Evolutionary conservation across 345 rosid species (phyloP).

Genomic region (Barbarea vulgaris): DNA sequence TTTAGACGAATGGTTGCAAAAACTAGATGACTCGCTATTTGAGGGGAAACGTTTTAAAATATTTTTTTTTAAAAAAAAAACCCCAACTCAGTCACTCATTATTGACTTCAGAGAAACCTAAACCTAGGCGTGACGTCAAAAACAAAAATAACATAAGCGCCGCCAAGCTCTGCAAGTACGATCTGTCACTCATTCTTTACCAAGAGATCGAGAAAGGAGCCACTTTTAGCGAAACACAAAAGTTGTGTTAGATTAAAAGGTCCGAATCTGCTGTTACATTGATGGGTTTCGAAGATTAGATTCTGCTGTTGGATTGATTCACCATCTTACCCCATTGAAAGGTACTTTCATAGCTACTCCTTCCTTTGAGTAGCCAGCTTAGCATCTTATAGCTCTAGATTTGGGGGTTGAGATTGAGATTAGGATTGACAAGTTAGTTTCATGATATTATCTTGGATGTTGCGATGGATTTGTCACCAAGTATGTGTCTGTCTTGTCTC

Average conservation of each 20-base stretch:
- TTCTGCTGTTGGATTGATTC: background rate
- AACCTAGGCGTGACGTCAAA: slow-evolving; percentile 6
- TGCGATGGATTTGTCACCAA: background rate
- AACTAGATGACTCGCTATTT: too few relatives aligned
- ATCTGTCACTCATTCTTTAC: background rate
- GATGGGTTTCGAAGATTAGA: background rate
- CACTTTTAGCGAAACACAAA: background rate
- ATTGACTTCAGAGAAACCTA: background rate
- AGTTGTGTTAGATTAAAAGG: slow-evolving; percentile 2
- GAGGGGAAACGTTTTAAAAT: too few relatives aligned
- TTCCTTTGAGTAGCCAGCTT: background rate
- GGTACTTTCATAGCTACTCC: slow-evolving; percentile 9
- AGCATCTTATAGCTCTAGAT: background rate
- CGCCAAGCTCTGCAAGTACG: slow-evolving; percentile 2
- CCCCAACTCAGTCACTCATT: too few relatives aligned
- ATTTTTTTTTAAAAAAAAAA: too few relatives aligned
- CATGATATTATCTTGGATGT: background rate
- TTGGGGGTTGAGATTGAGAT: background rate
- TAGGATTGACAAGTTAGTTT: slow-evolving; percentile 3
- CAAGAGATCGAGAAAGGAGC: background rate
- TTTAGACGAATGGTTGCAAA: too few relatives aligned
- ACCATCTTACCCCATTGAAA: background rate
- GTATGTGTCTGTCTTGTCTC: background rate
- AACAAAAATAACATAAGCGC: background rate
- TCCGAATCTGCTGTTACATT: background rate